These are phyloP conservation scores for Triticum monococcum DNA, from an alignment of 176 grass and related monocot species.

Conservation along the genomic window DNA sequence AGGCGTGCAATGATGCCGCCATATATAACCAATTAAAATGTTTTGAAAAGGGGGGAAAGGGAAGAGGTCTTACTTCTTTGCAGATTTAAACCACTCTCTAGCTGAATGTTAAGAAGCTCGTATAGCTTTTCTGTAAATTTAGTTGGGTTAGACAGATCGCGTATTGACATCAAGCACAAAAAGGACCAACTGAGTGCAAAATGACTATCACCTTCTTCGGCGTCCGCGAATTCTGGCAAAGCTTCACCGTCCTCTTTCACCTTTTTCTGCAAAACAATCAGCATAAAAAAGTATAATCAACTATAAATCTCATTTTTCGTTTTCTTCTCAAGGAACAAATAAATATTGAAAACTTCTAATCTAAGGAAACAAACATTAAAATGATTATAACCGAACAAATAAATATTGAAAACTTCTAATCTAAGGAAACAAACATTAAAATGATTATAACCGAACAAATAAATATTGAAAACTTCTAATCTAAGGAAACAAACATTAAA, in stretches of 20 bases:
- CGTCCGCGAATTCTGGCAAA: slow-evolving; percentile 89
- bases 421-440: background rate
- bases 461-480: background rate
- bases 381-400: background rate
- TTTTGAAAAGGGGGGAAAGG: background rate
- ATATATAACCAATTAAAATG: background rate
- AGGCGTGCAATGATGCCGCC: background rate
- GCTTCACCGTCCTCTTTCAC: slow-evolving; percentile 55
- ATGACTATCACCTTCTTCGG: slow-evolving; percentile 54
- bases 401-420: background rate
- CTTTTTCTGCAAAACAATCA: slow-evolving; percentile 61
- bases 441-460: too few species aligned
- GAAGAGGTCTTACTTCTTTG: slow-evolving; percentile 66
- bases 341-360: background rate
- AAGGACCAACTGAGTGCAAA: background rate
- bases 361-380: background rate
- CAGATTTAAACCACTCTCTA: slow-evolving; percentile 88
- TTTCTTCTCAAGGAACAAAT: background rate
- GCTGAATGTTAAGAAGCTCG: slow-evolving; percentile 72
- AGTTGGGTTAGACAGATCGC: background rate
- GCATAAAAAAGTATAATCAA: background rate
- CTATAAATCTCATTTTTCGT: background rate
- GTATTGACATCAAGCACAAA: background rate
- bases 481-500: background rate
- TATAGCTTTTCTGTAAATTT: slow-evolving; percentile 76